Conservation (phyloP, 257 asterid species). For the Capsicum rhomboideum region DNA sequence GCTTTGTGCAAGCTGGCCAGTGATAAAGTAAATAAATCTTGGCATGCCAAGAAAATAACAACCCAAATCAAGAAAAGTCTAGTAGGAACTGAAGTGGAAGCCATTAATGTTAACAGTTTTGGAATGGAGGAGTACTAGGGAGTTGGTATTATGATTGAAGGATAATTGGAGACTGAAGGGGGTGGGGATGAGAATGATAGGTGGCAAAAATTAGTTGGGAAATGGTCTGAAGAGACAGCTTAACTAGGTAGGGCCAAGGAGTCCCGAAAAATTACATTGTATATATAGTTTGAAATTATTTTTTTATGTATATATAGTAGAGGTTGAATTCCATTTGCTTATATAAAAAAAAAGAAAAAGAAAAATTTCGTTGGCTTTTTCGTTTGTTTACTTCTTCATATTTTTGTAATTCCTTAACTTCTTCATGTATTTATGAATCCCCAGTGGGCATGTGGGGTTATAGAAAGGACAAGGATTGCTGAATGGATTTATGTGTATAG, state of each 20-base stretch:
- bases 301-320: too few species aligned
- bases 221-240: slow-evolving; percentile 22
- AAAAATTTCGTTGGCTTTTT: not conserved
- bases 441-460: slow-evolving; percentile 14
- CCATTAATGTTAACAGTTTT: slow-evolving; percentile 29
- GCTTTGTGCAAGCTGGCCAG: slow-evolving; percentile 1
- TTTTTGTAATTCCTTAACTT: too few species aligned
- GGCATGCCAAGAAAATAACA: slow-evolving; percentile 12
- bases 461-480: slow-evolving; percentile 48
- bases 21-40: not conserved
- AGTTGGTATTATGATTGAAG: not conserved
- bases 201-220: slow-evolving; percentile 6
- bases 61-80: slow-evolving; percentile 10
- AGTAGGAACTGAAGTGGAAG: slow-evolving; percentile 2
- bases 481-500: slow-evolving; percentile 16
- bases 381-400: not conserved
- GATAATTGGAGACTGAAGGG: slow-evolving; percentile 7
- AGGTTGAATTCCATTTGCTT: not conserved
- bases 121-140: not conserved
- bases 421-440: too few species aligned
- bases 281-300: too few species aligned
- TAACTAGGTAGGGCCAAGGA: not conserved
- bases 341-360: too few species aligned
- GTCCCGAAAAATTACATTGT: too few species aligned
- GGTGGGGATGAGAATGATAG: slow-evolving; percentile 4